Percentiles rank a stretch among this genome's conserved stretches.
These are phyloP conservation scores for Calocera viscosa DNA, from an alignment of 768 basidiomycete species.

Conservation along the genomic window DNA sequence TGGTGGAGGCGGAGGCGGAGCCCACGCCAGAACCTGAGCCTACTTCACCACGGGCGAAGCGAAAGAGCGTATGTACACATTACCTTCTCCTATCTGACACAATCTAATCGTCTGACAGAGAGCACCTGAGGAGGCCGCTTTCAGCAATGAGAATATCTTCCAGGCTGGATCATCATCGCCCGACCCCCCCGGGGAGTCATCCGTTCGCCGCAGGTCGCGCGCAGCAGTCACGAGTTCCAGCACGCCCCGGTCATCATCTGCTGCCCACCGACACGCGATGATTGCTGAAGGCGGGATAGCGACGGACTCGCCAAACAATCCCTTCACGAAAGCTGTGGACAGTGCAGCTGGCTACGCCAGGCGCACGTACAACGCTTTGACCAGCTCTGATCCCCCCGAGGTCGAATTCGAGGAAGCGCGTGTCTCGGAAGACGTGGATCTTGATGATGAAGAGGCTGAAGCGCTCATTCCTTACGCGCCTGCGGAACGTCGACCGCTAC, in stretches of 20 bases:
- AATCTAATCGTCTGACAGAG: not conserved
- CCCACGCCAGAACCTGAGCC: not conserved
- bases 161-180: not conserved
- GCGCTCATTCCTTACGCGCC: not conserved
- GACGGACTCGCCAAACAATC: conserved; percentile 6
- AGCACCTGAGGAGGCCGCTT: not conserved
- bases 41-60: not conserved
- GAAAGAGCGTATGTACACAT: not conserved
- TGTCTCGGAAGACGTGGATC: conserved; percentile 1
- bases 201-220: not conserved
- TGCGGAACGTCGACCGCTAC: not conserved
- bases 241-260: not conserved
- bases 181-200: not conserved
- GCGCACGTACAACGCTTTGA: conserved; percentile 43
- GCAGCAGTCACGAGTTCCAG: not conserved
- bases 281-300: not conserved
- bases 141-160: conserved; percentile 1
- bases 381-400: conserved; percentile 39
- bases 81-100: not conserved
- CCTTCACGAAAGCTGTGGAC: conserved; percentile 3
- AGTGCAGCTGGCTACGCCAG: not conserved
- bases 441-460: conserved; percentile 26
- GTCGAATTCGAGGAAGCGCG: not conserved
- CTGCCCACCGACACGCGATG: not conserved
- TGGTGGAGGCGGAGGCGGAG: not conserved